Evolutionary conservation across 106 monocot genomes (phyloP), one percentile per base, ranked within the genome.

Genomic region (Posidonia australis): DNA sequence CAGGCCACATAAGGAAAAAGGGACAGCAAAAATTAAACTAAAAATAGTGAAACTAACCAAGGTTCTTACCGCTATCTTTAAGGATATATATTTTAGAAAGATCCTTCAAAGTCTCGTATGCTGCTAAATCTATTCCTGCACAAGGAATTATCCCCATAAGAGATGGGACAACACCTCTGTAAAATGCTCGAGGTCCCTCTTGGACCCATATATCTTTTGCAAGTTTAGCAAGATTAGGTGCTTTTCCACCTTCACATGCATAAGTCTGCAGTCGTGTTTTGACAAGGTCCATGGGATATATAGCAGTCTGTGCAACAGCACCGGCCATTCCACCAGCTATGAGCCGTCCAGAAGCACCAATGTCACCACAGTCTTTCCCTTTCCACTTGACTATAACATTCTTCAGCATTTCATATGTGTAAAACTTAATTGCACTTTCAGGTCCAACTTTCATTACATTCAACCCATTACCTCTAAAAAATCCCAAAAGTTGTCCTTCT

Each of bases 351-450:
- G 70, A 78, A 60, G 82, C 67, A 77, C 86, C 86, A 67, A 96
- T 87, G 27, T 90, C 84, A 66, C 76, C 78, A 68, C 80, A 86
- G 28, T 74, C 82, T 73, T 77, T 78, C 42, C 93, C 89, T 75
- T 65, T 79, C 51, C 47, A 58, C 61, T 69, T 64, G 22, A 77
- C 78, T 58, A 96, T 96, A 24, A 78, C 68, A 20, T 76, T 70
- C 70, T 96, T 96, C 55, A 96, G 74, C 70, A 80, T 81, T 72
- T 96, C 94, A 72, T 82, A 96, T 23, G 82, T 64, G 65, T 90
- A 96, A 72, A 96, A 96, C 75, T 70, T 84, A 53, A 90, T 96
- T 42, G 94, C 94, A 75, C 90, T 90, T 70, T 96, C 94, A 56
- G 94, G 94, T 13, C 86, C 84, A 46, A 90, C 87, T 55, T 96